Evolutionary conservation across 495 filamentous ascomycete genomes (phyloP).

Genomic region (Trichoderma gamsii): DNA sequence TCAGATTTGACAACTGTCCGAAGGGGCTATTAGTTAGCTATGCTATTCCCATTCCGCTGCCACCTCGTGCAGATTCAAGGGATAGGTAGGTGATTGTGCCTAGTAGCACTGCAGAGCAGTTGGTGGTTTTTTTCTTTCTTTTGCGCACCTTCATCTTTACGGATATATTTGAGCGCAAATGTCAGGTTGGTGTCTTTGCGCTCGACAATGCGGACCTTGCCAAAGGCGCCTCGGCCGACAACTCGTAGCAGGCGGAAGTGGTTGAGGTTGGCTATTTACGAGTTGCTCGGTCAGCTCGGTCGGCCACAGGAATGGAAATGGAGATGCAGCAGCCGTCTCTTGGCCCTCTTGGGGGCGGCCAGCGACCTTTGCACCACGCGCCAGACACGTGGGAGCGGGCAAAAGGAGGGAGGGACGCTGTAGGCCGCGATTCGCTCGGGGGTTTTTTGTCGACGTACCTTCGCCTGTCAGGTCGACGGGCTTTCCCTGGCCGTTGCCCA

Average conservation of each 20-base stretch:
- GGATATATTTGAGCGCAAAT: constrained; percentile 96
- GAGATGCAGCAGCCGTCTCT: not conserved
- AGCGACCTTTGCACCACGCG: constrained; percentile 2
- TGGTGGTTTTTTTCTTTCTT: not conserved
- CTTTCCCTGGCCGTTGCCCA: constrained; percentile 95
- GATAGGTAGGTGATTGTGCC: no score
- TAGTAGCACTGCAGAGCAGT: not conserved
- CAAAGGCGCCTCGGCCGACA: constrained; percentile 95
- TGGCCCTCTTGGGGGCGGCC: not conserved
- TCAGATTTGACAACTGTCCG: constrained; percentile 85
- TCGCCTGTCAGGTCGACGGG: constrained; percentile 87
- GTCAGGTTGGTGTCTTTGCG: constrained; percentile 86
- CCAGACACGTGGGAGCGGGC: constrained; percentile 7
- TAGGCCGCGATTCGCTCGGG: not conserved
- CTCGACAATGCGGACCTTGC: constrained; percentile 97
- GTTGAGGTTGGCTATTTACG: constrained; percentile 79
- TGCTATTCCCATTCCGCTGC: constrained; percentile 19
- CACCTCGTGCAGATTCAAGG: not conserved
- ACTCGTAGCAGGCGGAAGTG: constrained; percentile 94
- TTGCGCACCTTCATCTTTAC: constrained; percentile 90
- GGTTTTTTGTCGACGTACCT: constrained; percentile 51
- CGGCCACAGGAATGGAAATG: not conserved
- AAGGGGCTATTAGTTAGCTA: constrained; percentile 14
- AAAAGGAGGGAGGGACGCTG: constrained; percentile 4
- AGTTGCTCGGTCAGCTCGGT: not conserved